Evolutionary conservation across 257 asterid species (phyloP).

Genomic region (Capsicum rhomboideum): DNA sequence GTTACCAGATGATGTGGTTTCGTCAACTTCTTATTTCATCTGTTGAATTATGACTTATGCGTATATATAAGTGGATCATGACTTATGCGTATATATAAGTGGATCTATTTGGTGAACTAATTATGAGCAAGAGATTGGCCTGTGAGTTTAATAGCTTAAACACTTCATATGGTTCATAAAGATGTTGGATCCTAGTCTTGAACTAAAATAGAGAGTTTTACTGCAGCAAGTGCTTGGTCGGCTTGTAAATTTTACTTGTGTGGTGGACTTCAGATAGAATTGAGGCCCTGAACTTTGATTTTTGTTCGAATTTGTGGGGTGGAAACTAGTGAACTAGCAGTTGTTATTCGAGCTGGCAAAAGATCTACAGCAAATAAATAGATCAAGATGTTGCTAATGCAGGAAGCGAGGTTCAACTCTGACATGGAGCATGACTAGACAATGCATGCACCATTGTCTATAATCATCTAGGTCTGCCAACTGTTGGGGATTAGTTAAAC

Average conservation of each 20-base stretch:
- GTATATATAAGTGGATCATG: too few relatives aligned
- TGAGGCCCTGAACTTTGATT: conserved; percentile 2
- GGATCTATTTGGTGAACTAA: too few relatives aligned
- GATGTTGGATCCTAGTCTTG: too few relatives aligned
- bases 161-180: too few relatives aligned
- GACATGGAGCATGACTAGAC: too few relatives aligned
- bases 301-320: conserved; percentile 9
- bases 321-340: conserved; percentile 14
- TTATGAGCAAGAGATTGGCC: too few relatives aligned
- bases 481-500: not conserved
- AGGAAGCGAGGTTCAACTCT: conserved; percentile 5
- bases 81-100: too few relatives aligned
- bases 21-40: not conserved
- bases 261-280: conserved; percentile 14
- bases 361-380: conserved; percentile 18
- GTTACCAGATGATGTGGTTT: not conserved
- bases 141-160: too few relatives aligned
- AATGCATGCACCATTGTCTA: not conserved
- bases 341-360: conserved; percentile 9
- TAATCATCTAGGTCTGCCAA: not conserved
- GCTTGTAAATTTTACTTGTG: conserved; percentile 29
- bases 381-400: conserved; percentile 13
- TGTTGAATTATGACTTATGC: too few relatives aligned
- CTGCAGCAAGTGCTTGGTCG: too few relatives aligned
- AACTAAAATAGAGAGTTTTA: too few relatives aligned